These are phyloP conservation scores for Liquidambar formosana DNA, from an alignment of 164 flowering plant species.

Conservation along the genomic window DNA sequence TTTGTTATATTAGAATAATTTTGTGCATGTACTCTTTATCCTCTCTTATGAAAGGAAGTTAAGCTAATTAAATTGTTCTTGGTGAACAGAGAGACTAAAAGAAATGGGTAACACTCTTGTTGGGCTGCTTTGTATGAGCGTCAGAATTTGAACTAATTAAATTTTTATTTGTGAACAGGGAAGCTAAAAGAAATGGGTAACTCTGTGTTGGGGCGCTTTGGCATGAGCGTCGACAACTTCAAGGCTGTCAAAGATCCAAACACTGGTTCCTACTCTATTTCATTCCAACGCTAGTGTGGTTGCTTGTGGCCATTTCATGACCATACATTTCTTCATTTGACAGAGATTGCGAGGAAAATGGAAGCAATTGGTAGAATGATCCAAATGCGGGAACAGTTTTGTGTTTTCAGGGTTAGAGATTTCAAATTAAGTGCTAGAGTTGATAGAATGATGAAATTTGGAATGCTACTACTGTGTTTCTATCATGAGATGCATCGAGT, in stretches of 20 bases:
- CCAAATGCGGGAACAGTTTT: not conserved
- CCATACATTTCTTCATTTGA: not conserved
- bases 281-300: conserved; percentile 56
- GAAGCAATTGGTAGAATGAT: not conserved
- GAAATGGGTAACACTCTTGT: conserved; percentile 85
- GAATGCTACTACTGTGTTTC: no score
- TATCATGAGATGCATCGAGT: no score
- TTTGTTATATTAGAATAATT: no score
- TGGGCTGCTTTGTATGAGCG: conserved; percentile 93
- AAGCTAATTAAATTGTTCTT: not conserved
- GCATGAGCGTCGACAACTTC: conserved; percentile 96
- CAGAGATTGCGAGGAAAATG: not conserved
- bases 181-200: conserved; percentile 95
- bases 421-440: no score
- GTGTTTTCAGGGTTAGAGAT: not conserved
- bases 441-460: no score
- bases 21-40: no score
- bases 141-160: no score
- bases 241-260: conserved; percentile 96
- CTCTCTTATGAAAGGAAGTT: no score
- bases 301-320: conserved; percentile 1
- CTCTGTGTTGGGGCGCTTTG: conserved; percentile 82
- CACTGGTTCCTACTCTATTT: conserved; percentile 88
- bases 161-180: conserved; percentile 40
- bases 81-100: conserved; percentile 74